phyloP scores from a whole-genome alignment of 1,284 basidiomycete genomes.

The Cryptococcus wingfieldii region DNA sequence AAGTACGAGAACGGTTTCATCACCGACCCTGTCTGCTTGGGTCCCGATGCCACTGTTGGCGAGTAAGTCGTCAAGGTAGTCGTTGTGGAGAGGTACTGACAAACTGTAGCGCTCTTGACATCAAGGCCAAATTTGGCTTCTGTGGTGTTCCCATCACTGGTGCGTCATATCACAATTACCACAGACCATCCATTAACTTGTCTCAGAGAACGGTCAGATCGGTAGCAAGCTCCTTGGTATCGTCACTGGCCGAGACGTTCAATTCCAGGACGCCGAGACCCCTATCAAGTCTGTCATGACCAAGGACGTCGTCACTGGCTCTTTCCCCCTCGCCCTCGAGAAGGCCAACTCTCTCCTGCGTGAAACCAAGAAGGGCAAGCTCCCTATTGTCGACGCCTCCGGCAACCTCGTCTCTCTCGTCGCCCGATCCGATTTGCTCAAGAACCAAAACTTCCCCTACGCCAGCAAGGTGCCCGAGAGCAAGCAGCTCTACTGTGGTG shows the following conservation, averaged over 20 bases:
- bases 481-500: slow-evolving; percentile 96
- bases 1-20: slow-evolving; percentile 99
- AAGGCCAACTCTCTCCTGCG: slow-evolving; percentile 94
- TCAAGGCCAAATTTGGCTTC: slow-evolving; percentile 90
- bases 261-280: slow-evolving; percentile 73
- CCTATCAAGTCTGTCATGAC: slow-evolving; percentile 90
- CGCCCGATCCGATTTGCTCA: slow-evolving; percentile 92
- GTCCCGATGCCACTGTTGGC: slow-evolving; percentile 71
- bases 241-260: slow-evolving; percentile 92
- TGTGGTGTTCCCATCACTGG: slow-evolving; percentile 98
- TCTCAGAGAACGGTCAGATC: slow-evolving; percentile 73
- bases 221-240: slow-evolving; percentile 94
- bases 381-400: slow-evolving; percentile 76
- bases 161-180: slow-evolving; percentile 15
- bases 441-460: slow-evolving; percentile 95
- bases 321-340: slow-evolving; percentile 77
- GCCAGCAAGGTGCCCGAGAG: slow-evolving; percentile 86
- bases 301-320: slow-evolving; percentile 72
- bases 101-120: slow-evolving; percentile 64
- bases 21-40: slow-evolving; percentile 83
- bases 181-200: neutral
- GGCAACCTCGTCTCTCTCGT: slow-evolving; percentile 80
- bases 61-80: slow-evolving; percentile 52
- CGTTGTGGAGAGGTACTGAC: slow-evolving; percentile 3
- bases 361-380: slow-evolving; percentile 95